phyloP scores from a whole-genome alignment of 805 yeast genomes.

The Cyberlindnera americana region DNA sequence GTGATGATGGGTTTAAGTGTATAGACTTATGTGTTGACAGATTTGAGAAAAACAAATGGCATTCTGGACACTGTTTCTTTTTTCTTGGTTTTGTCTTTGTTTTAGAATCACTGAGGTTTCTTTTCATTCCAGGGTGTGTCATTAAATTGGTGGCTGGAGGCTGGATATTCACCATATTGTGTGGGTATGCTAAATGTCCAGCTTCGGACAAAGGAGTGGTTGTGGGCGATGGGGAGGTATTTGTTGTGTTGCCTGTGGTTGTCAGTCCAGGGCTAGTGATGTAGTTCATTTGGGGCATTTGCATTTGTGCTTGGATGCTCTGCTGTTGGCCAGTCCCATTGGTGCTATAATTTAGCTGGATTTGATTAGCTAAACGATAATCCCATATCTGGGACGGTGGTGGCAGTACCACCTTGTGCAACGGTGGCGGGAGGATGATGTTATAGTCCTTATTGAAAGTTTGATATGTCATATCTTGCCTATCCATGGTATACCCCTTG shows the following conservation, averaged over 20 bases:
- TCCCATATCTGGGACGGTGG: constrained; percentile 20
- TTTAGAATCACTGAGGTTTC: neutral
- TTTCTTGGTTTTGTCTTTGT: constrained; percentile 42
- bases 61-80: constrained; percentile 70
- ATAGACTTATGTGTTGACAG: constrained; percentile 81
- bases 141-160: neutral
- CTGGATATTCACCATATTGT: neutral
- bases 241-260: constrained; percentile 6
- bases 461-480: constrained; percentile 3
- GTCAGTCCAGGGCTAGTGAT: constrained; percentile 4
- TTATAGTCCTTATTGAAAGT: constrained; percentile 14
- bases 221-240: constrained; percentile 10
- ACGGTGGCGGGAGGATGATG: constrained; percentile 20
- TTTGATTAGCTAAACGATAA: constrained; percentile 5
- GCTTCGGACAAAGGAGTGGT: constrained; percentile 9
- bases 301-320: constrained; percentile 12
- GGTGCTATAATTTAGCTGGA: constrained; percentile 12
- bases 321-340: too few relatives aligned
- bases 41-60: constrained; percentile 67
- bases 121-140: neutral
- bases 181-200: constrained; percentile 2
- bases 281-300: constrained; percentile 15
- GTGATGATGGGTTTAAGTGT: constrained; percentile 63
- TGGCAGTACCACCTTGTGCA: constrained; percentile 19
- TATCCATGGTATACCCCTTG: neutral